Percentiles rank a stretch among this genome's conserved stretches.
phyloP scores from a whole-genome alignment of 306 rosid genomes.

The Delonix regia region DNA sequence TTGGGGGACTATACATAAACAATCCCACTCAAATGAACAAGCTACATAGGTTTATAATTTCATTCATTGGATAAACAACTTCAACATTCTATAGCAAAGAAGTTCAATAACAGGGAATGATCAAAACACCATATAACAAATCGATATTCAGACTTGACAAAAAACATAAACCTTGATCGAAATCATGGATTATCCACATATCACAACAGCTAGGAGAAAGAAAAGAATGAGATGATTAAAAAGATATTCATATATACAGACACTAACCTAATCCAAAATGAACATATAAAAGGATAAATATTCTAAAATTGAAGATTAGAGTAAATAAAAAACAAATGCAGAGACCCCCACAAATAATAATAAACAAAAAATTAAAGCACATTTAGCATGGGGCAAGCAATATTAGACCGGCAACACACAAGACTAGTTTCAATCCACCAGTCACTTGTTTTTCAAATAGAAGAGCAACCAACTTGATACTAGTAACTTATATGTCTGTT shows the following conservation, averaged over 20 bases:
- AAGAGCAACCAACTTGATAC: not conserved
- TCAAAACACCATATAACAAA: not conserved
- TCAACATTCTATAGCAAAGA: not conserved
- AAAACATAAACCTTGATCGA: not conserved
- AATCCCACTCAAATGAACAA: no score
- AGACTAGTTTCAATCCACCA: not conserved
- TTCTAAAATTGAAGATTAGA: not conserved
- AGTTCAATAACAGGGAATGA: not conserved
- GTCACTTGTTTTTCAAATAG: not conserved
- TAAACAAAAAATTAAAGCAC: not conserved
- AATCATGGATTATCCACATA: not conserved
- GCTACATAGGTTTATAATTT: no score
- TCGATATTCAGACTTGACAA: not conserved
- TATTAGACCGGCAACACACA: not conserved
- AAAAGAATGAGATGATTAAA: not conserved
- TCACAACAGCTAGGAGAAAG: not conserved
- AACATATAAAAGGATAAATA: not conserved
- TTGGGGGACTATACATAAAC: not conserved
- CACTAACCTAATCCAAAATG: not conserved
- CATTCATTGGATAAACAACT: not conserved
- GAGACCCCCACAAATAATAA: not conserved
- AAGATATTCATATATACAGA: not conserved
- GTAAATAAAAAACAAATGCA: not conserved
- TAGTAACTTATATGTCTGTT: not conserved
- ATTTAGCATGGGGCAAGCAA: not conserved